Base-by-base conservation (phyloP, 1,284 basidiomycete species). In the Trichosporon coremiiforme region DNA sequence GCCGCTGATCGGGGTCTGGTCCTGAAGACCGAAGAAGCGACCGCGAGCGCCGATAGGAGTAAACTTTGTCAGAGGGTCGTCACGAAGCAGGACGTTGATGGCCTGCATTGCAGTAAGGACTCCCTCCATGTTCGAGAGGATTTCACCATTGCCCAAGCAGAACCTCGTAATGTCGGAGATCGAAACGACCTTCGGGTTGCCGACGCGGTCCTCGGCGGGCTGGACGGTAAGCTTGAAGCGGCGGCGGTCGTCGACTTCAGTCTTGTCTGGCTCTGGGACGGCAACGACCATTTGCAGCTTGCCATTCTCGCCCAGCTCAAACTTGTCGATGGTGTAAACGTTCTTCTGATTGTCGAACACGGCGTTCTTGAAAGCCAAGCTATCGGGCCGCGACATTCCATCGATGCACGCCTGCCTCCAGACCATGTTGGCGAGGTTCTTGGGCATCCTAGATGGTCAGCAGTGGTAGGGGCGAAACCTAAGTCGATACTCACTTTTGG, bases 31-130 rank as follows among this genome's bases (percentile, higher is more conserved):
- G 74, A 82, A 84, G 65, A 80, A 77, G 41, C 77, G 75, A 29
- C 80, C 80, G 33, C 78, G 78, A 10, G 82, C 80, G 31, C 83
- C 83, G 38, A 79, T 77, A 57, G 81, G 76, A n/a, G 75, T 77
- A 74, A 70, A 83, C 22, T 72, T 69, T 57, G 66, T 65, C 15
- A 74, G 70, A 1, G 80, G 77, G 50, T 80, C 78, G 70, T 83
- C 79, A 62, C 83, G 77, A 65, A 84, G 74, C 8, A 83, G 70
- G 12, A 84, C 74, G 71, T 83, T 83, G 71, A 78, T 73, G 7
- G 80, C 78, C 74, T 81, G 80, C 55, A 82, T 75, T 1, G 79
- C 81, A 8, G 77, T 77, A 22, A 80, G 68, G 20, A 31, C 22
- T 6, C 33, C 47, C 12, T 55, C 50, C 47, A 36, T 36, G 36